Conservation (phyloP, 495 filamentous ascomycete species). For the Hypomontagnella submonticulosa region DNA sequence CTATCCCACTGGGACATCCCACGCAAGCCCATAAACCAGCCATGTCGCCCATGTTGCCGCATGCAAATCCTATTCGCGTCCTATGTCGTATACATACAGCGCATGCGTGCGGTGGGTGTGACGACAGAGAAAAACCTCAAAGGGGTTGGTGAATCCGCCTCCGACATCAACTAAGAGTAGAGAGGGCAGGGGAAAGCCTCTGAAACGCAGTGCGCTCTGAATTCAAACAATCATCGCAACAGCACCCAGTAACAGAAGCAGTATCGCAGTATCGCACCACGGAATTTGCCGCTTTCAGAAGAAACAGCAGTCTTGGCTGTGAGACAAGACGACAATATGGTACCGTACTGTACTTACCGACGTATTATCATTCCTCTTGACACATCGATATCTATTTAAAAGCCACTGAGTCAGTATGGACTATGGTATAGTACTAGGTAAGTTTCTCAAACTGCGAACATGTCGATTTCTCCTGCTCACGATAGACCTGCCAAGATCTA, state of each 20-base stretch:
- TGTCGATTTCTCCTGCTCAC: neutral
- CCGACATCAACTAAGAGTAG: neutral
- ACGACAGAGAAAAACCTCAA: constrained; percentile 11
- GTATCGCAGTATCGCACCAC: neutral
- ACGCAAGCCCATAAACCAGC: neutral
- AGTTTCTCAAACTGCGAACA: too few relatives aligned
- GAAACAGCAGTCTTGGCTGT: constrained; percentile 29
- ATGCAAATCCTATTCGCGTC: neutral
- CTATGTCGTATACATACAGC: constrained; percentile 4
- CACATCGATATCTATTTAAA: too few relatives aligned
- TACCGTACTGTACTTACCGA: too few relatives aligned
- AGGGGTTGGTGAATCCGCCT: constrained; percentile 22
- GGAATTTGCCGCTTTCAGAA: constrained; percentile 38
- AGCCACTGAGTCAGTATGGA: too few relatives aligned
- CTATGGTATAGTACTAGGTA: too few relatives aligned
- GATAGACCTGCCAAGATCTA: neutral
- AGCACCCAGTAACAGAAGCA: constrained; percentile 3
- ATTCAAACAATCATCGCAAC: constrained; percentile 36
- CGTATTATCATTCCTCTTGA: too few relatives aligned
- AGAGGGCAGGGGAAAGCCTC: neutral
- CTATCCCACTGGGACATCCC: too few relatives aligned
- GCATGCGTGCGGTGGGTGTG: constrained; percentile 1
- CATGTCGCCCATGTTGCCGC: neutral
- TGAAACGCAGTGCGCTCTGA: constrained; percentile 30
- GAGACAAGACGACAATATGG: too few relatives aligned